These are phyloP conservation scores for Rhodotorula sp. DNA, from an alignment of 1,284 basidiomycete species.

Conservation along the genomic window DNA sequence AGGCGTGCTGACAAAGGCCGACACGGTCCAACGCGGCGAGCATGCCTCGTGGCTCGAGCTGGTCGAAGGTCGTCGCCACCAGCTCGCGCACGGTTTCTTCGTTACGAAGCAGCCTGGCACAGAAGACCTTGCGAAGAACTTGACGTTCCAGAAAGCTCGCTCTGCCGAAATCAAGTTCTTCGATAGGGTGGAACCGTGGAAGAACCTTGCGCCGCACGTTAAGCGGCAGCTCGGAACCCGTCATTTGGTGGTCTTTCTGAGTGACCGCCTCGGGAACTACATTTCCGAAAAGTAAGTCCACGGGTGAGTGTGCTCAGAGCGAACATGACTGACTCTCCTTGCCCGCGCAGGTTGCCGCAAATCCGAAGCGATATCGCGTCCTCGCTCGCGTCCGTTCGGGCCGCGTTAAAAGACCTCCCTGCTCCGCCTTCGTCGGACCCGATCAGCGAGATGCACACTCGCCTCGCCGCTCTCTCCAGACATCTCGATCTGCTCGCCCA, in stretches of 20 bases:
- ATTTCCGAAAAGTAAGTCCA: background rate
- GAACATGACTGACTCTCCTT: no score
- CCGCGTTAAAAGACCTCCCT: constrained; percentile 57
- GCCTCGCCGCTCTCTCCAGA: constrained; percentile 2
- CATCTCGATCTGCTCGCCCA: constrained; percentile 52
- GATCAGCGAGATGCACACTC: constrained; percentile 57
- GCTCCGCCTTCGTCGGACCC: constrained; percentile 47
- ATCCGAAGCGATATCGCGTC: constrained; percentile 54
- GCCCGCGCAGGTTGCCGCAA: constrained; percentile 61
- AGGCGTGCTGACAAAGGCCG: background rate
- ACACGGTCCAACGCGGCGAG: background rate
- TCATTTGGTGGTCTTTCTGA: background rate
- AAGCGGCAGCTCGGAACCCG: background rate
- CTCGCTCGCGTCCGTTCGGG: constrained; percentile 52
- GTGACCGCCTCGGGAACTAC: background rate
- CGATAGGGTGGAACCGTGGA: background rate
- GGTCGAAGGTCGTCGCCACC: constrained; percentile 7
- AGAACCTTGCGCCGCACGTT: background rate
- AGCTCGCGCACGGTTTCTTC: constrained; percentile 65
- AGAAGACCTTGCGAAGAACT: constrained; percentile 57
- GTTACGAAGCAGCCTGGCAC: constrained; percentile 69
- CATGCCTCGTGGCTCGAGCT: background rate
- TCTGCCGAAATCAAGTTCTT: constrained; percentile 68
- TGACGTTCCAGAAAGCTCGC: constrained; percentile 63
- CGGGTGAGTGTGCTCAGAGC: no score